phyloP scores from a whole-genome alignment of 768 basidiomycete species.

The Coprinellus micaceus region DNA sequence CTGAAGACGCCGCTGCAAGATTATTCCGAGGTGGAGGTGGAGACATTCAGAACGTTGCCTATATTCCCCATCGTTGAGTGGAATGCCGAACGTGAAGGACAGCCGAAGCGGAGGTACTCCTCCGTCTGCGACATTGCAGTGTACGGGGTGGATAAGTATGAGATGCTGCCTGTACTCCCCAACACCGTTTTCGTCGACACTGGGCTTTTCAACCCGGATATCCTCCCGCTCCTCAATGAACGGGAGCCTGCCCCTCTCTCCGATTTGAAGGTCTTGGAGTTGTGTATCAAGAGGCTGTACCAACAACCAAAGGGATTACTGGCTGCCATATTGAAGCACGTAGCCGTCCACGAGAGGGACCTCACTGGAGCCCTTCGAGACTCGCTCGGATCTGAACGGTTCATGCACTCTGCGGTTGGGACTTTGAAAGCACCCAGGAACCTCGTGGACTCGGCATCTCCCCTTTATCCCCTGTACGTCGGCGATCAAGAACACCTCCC shows the following conservation, averaged over 20 bases:
- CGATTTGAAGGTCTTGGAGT: background rate
- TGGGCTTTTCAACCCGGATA: background rate
- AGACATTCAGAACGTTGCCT: slow-evolving; percentile 15
- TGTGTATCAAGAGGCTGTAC: background rate
- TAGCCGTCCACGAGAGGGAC: slow-evolving; percentile 17
- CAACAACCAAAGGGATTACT: background rate
- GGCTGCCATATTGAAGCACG: slow-evolving; percentile 10
- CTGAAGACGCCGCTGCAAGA: slow-evolving; percentile 2
- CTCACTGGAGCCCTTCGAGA: slow-evolving; percentile 25
- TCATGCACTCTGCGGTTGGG: slow-evolving; percentile 25
- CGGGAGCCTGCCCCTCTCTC: background rate
- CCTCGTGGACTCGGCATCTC: slow-evolving; percentile 30
- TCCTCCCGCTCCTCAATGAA: background rate
- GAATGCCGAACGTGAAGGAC: background rate
- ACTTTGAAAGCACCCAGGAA: slow-evolving; percentile 19
- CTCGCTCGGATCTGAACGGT: slow-evolving; percentile 20
- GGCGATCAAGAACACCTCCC: slow-evolving; percentile 15
- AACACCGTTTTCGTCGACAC: background rate
- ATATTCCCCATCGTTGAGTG: slow-evolving; percentile 27
- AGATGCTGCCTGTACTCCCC: background rate
- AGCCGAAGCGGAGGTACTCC: background rate
- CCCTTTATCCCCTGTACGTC: slow-evolving; percentile 25
- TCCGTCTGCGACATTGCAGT: background rate
- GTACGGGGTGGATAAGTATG: background rate
- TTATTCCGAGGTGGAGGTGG: slow-evolving; percentile 6